Conservation (phyloP, 1,284 basidiomycete species). For the Malassezia psittaci region DNA sequence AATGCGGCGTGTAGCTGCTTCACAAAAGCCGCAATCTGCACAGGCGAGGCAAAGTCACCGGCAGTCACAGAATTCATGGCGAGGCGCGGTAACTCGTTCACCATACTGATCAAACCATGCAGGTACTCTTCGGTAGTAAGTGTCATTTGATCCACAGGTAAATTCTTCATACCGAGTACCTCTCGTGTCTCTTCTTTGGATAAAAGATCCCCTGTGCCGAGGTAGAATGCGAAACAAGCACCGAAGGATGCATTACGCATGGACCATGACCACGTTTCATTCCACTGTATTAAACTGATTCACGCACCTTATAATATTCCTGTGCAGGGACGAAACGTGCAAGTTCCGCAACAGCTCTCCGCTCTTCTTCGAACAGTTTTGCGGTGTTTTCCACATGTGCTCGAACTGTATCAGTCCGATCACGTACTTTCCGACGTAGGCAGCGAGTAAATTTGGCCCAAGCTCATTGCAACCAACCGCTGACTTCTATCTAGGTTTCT, state of each 20-base stretch:
- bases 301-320: constrained; percentile 14
- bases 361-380: neutral
- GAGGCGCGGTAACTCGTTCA: constrained; percentile 35
- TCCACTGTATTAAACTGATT: constrained; percentile 9
- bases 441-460: constrained; percentile 4
- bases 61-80: constrained; percentile 22
- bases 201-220: constrained; percentile 22
- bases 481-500: constrained; percentile 4
- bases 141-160: constrained; percentile 14
- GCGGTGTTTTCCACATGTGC: neutral
- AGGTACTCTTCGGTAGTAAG: constrained; percentile 40
- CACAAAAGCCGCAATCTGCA: constrained; percentile 31
- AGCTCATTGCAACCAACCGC: constrained; percentile 10
- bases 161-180: constrained; percentile 15
- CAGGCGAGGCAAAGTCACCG: constrained; percentile 32
- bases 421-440: constrained; percentile 1
- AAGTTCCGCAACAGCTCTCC: neutral
- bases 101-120: constrained; percentile 29
- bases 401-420: neutral
- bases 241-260: constrained; percentile 16
- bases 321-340: neutral
- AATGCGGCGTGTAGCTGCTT: constrained; percentile 43
- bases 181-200: constrained; percentile 19
- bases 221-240: constrained; percentile 17
- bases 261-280: constrained; percentile 11